Evolutionary conservation across 176 grass and related monocot genomes (phyloP).

Genomic region (Carex myosuroides): DNA sequence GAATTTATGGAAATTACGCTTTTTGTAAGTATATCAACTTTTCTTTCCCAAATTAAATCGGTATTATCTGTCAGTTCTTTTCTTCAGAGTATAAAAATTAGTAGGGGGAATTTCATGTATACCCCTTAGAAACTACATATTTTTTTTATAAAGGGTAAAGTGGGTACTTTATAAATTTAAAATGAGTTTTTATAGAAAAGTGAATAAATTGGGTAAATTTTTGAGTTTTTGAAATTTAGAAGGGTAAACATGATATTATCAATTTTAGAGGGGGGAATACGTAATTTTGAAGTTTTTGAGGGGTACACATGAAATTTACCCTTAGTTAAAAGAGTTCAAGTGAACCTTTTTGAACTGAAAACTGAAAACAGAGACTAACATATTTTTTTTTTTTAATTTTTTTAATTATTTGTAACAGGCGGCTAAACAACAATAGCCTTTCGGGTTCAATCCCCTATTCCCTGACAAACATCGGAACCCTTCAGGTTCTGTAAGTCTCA

Average conservation of each 20-base stretch:
- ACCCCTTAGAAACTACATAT: too few species aligned
- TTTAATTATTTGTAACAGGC: slow-evolving; percentile 46
- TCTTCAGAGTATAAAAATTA: slow-evolving; percentile 17
- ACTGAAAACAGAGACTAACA: background rate
- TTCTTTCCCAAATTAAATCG: background rate
- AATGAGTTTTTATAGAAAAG: too few species aligned
- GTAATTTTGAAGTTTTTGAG: too few species aligned
- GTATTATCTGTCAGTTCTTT: background rate
- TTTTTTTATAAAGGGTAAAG: too few species aligned
- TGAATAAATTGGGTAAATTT: too few species aligned
- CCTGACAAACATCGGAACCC: slow-evolving; percentile 46
- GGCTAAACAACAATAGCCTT: slow-evolving; percentile 77
- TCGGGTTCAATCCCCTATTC: slow-evolving; percentile 42
- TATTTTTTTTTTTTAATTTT: background rate
- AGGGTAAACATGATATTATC: too few species aligned
- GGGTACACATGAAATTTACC: too few species aligned
- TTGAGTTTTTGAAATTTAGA: too few species aligned
- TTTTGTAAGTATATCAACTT: slow-evolving; percentile 49
- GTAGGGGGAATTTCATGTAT: too few species aligned
- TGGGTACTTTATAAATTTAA: too few species aligned
- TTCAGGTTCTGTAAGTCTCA: slow-evolving; percentile 80
- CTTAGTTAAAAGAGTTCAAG: background rate
- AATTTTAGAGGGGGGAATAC: too few species aligned
- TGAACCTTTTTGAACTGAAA: background rate
- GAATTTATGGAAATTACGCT: slow-evolving; percentile 56